Evolutionary conservation across 1,139 yeast genomes (phyloP).

Genomic region (Candida pseudoviswanathii): DNA sequence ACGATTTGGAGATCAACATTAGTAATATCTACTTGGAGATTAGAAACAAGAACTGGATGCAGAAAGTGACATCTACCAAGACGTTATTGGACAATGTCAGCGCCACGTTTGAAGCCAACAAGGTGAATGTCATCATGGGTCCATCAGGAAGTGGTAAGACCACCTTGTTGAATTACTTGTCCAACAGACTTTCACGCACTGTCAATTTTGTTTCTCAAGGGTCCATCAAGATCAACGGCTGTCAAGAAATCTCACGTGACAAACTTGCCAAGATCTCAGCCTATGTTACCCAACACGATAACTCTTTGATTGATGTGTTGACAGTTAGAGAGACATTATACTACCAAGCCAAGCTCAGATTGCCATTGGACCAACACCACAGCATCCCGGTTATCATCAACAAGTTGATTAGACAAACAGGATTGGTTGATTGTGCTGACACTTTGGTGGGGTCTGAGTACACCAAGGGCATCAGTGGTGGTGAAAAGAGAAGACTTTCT

Average conservation of each 20-base stretch:
- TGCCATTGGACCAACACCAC: conserved; percentile 40
- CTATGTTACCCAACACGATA: conserved; percentile 82
- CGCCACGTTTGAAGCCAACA: conserved; percentile 60
- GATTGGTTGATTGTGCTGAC: conserved; percentile 76
- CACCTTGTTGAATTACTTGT: conserved; percentile 65
- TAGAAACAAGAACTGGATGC: conserved; percentile 13
- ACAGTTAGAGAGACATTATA: conserved; percentile 78
- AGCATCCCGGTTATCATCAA: conserved; percentile 43
- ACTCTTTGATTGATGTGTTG: conserved; percentile 64
- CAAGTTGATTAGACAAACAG: conserved; percentile 63
- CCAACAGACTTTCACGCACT: conserved; percentile 57
- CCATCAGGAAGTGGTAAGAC: conserved; percentile 91
- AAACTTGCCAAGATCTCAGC: conserved; percentile 56
- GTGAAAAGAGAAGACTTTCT: conserved; percentile 81
- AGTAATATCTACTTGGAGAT: conserved; percentile 24
- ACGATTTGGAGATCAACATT: conserved; percentile 21
- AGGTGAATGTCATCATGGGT: conserved; percentile 84
- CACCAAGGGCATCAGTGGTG: conserved; percentile 82
- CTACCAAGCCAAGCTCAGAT: conserved; percentile 70
- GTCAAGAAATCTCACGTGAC: conserved; percentile 39
- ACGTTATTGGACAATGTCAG: conserved; percentile 46
- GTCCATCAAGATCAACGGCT: conserved; percentile 20
- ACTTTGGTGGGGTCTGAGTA: conserved; percentile 73
- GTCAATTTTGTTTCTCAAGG: conserved; percentile 27
- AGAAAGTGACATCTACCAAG: conserved; percentile 11